These are phyloP conservation scores for Podaxis pistillaris DNA, from an alignment of 768 basidiomycete species.

Conservation along the genomic window DNA sequence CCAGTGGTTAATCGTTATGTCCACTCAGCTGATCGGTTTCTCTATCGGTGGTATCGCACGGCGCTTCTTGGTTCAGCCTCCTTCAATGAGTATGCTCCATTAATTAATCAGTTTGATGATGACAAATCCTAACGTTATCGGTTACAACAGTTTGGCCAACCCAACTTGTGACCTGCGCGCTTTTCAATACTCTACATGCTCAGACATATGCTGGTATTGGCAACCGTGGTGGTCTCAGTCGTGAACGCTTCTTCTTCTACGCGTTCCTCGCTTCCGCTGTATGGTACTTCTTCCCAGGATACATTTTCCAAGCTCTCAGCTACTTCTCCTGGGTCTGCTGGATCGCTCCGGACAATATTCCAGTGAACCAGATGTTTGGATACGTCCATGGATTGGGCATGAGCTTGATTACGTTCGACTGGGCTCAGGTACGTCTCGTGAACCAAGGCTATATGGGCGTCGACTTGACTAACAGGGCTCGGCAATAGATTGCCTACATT, in stretches of 20 bases:
- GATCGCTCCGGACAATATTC: slow-evolving; percentile 70
- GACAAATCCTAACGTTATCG: not conserved
- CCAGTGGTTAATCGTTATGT: slow-evolving; percentile 79
- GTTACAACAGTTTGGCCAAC: slow-evolving; percentile 69
- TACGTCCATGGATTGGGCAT: slow-evolving; percentile 61
- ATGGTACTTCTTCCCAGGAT: slow-evolving; percentile 76
- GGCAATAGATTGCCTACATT: slow-evolving; percentile 53
- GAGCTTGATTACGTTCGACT: slow-evolving; percentile 79
- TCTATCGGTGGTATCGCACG: slow-evolving; percentile 72
- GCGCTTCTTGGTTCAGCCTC: slow-evolving; percentile 74
- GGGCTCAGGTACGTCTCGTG: slow-evolving; percentile 58
- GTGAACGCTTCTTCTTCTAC: slow-evolving; percentile 76
- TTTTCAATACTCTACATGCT: slow-evolving; percentile 82
- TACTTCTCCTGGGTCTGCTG: slow-evolving; percentile 59
- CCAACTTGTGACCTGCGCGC: slow-evolving; percentile 69
- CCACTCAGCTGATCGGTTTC: slow-evolving; percentile 77
- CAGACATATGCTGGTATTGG: slow-evolving; percentile 68
- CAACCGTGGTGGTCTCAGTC: slow-evolving; percentile 60
- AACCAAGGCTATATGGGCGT: not conserved
- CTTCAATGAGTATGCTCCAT: slow-evolving; percentile 57
- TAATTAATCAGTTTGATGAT: not conserved
- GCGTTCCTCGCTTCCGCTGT: slow-evolving; percentile 53
- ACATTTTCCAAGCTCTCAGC: slow-evolving; percentile 63
- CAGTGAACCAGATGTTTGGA: slow-evolving; percentile 77
- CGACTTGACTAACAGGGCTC: slow-evolving; percentile 6